These are phyloP conservation scores for Beauveria scarabaeidicola DNA, from an alignment of 2,329 filamentous ascomycete genomes.

Conservation along the genomic window DNA sequence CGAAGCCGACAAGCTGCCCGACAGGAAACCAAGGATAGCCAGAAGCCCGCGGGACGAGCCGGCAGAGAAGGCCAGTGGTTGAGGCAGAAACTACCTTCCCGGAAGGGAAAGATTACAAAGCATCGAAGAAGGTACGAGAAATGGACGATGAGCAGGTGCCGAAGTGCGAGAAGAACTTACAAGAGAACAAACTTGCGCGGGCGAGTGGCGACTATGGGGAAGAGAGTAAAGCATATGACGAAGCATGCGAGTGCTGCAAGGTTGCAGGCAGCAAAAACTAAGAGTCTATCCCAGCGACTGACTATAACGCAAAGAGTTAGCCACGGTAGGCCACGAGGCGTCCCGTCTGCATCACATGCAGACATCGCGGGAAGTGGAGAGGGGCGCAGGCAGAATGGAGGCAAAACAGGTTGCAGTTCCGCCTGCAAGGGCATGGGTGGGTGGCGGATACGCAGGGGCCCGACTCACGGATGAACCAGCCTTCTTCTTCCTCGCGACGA, in stretches of 20 bases:
- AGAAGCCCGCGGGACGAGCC: not conserved
- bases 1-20: not conserved
- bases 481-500: slow-evolving; percentile 88
- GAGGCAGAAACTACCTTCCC: not conserved
- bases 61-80: slow-evolving; percentile 7
- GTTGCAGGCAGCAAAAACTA: slow-evolving; percentile 89
- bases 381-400: slow-evolving; percentile 22
- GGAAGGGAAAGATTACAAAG: not conserved
- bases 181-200: slow-evolving; percentile 93
- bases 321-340: slow-evolving; percentile 35
- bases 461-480: slow-evolving; percentile 86
- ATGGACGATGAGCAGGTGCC: not conserved
- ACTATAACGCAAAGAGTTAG: slow-evolving; percentile 50
- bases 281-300: slow-evolving; percentile 90
- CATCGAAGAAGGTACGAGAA: not conserved
- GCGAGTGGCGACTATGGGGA: slow-evolving; percentile 70
- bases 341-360: slow-evolving; percentile 34
- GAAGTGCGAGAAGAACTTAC: slow-evolving; percentile 53
- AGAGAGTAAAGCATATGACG: slow-evolving; percentile 83
- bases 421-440: slow-evolving; percentile 21
- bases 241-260: slow-evolving; percentile 85
- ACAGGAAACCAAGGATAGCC: not conserved
- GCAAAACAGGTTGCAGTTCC: slow-evolving; percentile 40
- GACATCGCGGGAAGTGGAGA: slow-evolving; percentile 17
- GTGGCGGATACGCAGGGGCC: slow-evolving; percentile 3